Evolutionary conservation across 441 rosid genomes (phyloP), one percentile per base, ranked within the genome.

Genomic region (Corymbia citriodora): DNA sequence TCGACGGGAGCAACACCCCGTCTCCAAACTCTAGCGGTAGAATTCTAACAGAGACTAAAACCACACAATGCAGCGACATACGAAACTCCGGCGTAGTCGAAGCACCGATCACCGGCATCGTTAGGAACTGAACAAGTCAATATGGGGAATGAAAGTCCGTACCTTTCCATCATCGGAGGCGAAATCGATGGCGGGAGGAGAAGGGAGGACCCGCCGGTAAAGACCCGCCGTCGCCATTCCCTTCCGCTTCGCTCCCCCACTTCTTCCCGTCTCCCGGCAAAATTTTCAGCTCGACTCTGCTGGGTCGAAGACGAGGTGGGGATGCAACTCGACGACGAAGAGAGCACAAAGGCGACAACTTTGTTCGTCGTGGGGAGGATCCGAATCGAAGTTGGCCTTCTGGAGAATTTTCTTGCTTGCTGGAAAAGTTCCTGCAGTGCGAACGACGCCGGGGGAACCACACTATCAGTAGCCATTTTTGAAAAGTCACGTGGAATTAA

Each of bases 81-180:
- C 40, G 48, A 19, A 36, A 40, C 48, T 36, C 27, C 3, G 81
- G 81, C 81, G 18, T 13, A 33, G 81, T 72, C 49, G 49, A 72
- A 36, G 82, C 82, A 23, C 49, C 6, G 23, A 36, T 72, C 15
- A 10, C 9, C 27, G 81, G 82, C 82, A 9, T n/a, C 48, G 23
- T 7, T 8, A 50, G 63, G 70, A 92, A 54, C 31, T 82, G 33
- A 88, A 55, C 13, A 54, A 54, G 72, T 14, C 17, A 63, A 29
- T 40, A 40, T 40, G 45, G 45, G 45, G 45, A 40, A 40, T 40
- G 45, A 40, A 40, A 40, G 45, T 40, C 45, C 45, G 45, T 83
- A 96, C 99, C 98, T 97, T 98, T 85, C 99, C 99, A 92, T 97
- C 97, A 14, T 95, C 88, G 81, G 99, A 97, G 88, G 98, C 96